These are phyloP conservation scores for Nitzschia sp. DNA, from an alignment of 108 stramenopile genomes.

Conservation along the genomic window DNA sequence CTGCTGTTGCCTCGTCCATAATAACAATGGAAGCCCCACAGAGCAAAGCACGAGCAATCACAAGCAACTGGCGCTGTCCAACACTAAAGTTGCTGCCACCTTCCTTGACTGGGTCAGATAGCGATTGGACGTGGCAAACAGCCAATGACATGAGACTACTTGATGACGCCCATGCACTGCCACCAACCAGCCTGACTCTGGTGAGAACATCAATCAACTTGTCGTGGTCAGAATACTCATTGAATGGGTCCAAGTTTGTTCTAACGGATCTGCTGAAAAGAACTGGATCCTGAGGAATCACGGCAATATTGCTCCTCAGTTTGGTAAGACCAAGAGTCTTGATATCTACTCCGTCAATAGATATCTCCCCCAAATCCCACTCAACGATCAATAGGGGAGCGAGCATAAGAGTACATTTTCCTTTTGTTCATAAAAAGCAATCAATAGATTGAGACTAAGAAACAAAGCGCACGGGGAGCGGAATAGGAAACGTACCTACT, in stretches of 20 bases:
- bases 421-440: constrained; percentile 52
- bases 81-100: constrained; percentile 90
- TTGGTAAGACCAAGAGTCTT: constrained; percentile 66
- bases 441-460: constrained; percentile 21
- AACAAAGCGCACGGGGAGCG: no score
- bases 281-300: constrained; percentile 97
- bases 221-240: constrained; percentile 58
- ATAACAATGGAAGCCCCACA: constrained; percentile 70
- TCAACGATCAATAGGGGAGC: constrained; percentile 80
- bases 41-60: constrained; percentile 92
- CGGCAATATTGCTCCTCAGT: constrained; percentile 81
- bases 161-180: constrained; percentile 24
- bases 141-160: constrained; percentile 28
- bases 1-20: constrained; percentile 94
- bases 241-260: constrained; percentile 94
- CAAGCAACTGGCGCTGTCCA: constrained; percentile 95
- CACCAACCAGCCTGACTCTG: constrained; percentile 26
- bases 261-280: constrained; percentile 90
- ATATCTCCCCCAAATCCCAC: constrained; percentile 63
- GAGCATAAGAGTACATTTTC: constrained; percentile 84
- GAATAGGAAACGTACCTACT: constrained; percentile 3
- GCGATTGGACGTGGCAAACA: constrained; percentile 44
- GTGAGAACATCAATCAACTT: constrained; percentile 56
- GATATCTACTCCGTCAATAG: constrained; percentile 90
- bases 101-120: constrained; percentile 80